phyloP scores from a whole-genome alignment of 441 rosid species.

The Adansonia rubrostipa region DNA sequence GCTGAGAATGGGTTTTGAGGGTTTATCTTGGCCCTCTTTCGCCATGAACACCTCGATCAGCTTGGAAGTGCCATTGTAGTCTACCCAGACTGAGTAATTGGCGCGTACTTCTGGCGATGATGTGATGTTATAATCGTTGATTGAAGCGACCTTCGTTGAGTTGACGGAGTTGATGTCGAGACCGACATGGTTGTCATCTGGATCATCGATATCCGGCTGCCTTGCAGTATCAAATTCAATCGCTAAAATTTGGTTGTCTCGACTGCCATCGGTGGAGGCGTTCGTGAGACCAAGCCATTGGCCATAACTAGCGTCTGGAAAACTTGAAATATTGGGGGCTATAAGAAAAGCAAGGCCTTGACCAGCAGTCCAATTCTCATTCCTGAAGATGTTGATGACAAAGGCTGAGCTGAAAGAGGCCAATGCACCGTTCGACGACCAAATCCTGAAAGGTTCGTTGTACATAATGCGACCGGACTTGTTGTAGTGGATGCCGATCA shows the following conservation, averaged over 20 bases:
- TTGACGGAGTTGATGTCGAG: slow-evolving; percentile 54
- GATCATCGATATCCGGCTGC: slow-evolving; percentile 41
- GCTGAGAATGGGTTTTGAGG: slow-evolving; percentile 34
- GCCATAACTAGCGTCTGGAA: slow-evolving; percentile 39
- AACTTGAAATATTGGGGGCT: slow-evolving; percentile 38
- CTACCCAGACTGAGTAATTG: slow-evolving; percentile 47
- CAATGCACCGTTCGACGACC: slow-evolving; percentile 25
- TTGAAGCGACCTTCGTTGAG: slow-evolving; percentile 34
- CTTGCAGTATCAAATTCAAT: slow-evolving; percentile 56
- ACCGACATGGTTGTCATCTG: slow-evolving; percentile 57
- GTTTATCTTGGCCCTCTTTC: slow-evolving; percentile 27
- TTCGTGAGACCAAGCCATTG: slow-evolving; percentile 57
- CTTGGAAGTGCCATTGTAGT: slow-evolving; percentile 39
- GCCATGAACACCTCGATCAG: slow-evolving; percentile 52
- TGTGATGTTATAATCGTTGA: slow-evolving; percentile 32
- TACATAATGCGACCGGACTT: slow-evolving; percentile 51
- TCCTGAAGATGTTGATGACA: slow-evolving; percentile 39
- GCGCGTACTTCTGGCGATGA: slow-evolving; percentile 27
- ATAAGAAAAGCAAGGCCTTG: slow-evolving; percentile 56
- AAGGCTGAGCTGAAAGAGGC: slow-evolving; percentile 54
- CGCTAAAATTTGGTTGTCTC: slow-evolving; percentile 45
- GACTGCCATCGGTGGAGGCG: slow-evolving; percentile 36
- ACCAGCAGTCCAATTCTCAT: slow-evolving; percentile 26
- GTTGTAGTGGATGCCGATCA: background rate
- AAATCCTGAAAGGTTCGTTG: slow-evolving; percentile 40